These are phyloP conservation scores for Acer campestre DNA, from an alignment of 345 rosid genomes.

Conservation along the genomic window DNA sequence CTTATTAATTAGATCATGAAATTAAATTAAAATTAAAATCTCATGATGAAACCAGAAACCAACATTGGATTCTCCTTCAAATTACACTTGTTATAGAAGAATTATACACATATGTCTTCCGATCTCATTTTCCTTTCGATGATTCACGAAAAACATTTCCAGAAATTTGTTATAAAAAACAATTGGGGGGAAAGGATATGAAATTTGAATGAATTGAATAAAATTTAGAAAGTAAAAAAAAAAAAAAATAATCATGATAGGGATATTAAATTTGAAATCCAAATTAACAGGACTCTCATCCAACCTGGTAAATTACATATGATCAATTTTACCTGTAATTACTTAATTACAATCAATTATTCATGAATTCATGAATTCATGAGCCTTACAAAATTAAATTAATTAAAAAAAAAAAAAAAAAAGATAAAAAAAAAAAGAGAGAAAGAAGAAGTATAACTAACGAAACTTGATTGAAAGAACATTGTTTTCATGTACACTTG, in stretches of 20 bases:
- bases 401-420: not conserved
- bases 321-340: not conserved
- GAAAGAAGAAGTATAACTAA: not conserved
- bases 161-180: not conserved
- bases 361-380: constrained; percentile 10
- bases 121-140: not conserved
- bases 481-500: constrained; percentile 20
- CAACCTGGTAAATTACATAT: not conserved
- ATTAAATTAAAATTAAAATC: too few species aligned
- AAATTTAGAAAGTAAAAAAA: not conserved
- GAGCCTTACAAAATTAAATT: constrained; percentile 1
- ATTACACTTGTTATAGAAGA: not conserved
- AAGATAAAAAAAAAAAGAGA: not conserved
- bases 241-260: too few species aligned
- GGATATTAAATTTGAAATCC: not conserved
- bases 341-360: constrained; percentile 11
- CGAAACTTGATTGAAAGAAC: not conserved
- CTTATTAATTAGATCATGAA: not conserved
- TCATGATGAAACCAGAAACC: not conserved
- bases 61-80: not conserved
- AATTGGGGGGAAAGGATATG: not conserved
- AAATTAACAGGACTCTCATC: not conserved
- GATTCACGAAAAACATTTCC: not conserved
- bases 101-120: not conserved
- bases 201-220: not conserved